Evolutionary conservation across 2,329 filamentous ascomycete genomes (phyloP), one percentile per base, ranked within the genome.

Genomic region (Fusarium nisikadoi): DNA sequence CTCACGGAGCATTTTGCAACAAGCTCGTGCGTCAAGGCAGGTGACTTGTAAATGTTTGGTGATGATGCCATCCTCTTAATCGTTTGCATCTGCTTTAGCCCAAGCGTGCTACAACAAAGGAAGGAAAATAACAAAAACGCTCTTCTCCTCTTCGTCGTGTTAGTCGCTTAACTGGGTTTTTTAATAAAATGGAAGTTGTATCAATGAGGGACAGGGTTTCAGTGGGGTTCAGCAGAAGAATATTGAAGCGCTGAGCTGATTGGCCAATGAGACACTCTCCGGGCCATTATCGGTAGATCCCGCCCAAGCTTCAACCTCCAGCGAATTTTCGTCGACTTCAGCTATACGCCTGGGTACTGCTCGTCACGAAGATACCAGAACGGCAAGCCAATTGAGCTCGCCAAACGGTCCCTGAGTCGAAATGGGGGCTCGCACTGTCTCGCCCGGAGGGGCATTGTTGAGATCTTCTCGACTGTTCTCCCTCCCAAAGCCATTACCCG

Each of bases 381-480:
- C 66, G 70, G 62, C 65, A 75, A 79, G 70, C 58, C 67, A 77
- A 79, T 79, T 79, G 79, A 79, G 80, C 75, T 76, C 70, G 62
- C 56, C 65, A 76, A 72, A 59, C 70, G 73, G 71, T 73, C 64
- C 70, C 65, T 64, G 76, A 65, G 65, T 76, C 73, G 78, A 62
- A 42, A 83, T 83, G 81, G 74, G 73, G 71, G 72, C 57, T 65
- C 77, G 75, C 57, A 76, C 78, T 63, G 75, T 90, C 77, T 90
- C 90, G 72, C 90, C 90, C 63, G 90, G 90, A 79, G 90, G 86
- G 72, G 86, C 88, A 76, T 88, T 98, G 75, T 88, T 98, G 79
- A 92, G 95, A 81, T 90, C 91, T 67, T 98, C 95, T 65, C 93
- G 95, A 75, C 88, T 98, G 76, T 98, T 98, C 84, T 92, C 95